Evolutionary conservation across 2,329 filamentous ascomycete genomes (phyloP).

Genomic region (Aspergillus japonicus): DNA sequence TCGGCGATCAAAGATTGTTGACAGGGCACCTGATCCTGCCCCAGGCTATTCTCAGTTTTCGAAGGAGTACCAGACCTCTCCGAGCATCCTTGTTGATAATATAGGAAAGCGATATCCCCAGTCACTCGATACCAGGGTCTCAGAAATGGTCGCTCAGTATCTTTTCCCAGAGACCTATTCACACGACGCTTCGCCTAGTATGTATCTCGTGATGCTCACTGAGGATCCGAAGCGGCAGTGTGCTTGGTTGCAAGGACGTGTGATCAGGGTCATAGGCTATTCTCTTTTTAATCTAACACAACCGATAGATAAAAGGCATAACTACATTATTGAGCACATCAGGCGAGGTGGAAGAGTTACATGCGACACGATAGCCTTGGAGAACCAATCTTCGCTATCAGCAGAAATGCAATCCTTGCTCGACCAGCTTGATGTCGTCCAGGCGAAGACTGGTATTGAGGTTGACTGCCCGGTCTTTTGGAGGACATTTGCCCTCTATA

Average conservation of each 20-base stretch:
- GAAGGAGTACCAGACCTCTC: slow-evolving; percentile 35
- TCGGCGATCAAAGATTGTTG: slow-evolving; percentile 29
- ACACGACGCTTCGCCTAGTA: slow-evolving; percentile 33
- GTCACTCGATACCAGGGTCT: slow-evolving; percentile 50
- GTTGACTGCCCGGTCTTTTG: slow-evolving; percentile 26
- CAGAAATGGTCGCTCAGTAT: slow-evolving; percentile 52
- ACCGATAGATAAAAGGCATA: slow-evolving; percentile 21
- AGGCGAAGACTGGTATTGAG: slow-evolving; percentile 12
- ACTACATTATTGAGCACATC: slow-evolving; percentile 33
- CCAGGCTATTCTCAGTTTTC: slow-evolving; percentile 31
- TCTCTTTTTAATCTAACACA: slow-evolving; percentile 48
- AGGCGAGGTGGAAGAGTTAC: slow-evolving; percentile 39
- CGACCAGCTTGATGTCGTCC: slow-evolving; percentile 23
- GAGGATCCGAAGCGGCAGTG: slow-evolving; percentile 57
- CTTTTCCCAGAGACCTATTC: slow-evolving; percentile 22
- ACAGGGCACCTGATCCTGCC: slow-evolving; percentile 14
- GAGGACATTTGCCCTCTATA: slow-evolving; percentile 36
- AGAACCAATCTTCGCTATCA: slow-evolving; percentile 18
- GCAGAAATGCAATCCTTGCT: slow-evolving; percentile 21
- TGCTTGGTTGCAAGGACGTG: slow-evolving; percentile 56
- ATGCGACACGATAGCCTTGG: slow-evolving; percentile 28
- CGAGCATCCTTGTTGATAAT: slow-evolving; percentile 12
- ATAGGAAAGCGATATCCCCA: slow-evolving; percentile 10
- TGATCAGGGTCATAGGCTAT: slow-evolving; percentile 56
- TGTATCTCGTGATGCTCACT: slow-evolving; percentile 66